phyloP scores from a whole-genome alignment of 1,284 basidiomycete genomes.

The Neotropicomus parvogracilis region DNA sequence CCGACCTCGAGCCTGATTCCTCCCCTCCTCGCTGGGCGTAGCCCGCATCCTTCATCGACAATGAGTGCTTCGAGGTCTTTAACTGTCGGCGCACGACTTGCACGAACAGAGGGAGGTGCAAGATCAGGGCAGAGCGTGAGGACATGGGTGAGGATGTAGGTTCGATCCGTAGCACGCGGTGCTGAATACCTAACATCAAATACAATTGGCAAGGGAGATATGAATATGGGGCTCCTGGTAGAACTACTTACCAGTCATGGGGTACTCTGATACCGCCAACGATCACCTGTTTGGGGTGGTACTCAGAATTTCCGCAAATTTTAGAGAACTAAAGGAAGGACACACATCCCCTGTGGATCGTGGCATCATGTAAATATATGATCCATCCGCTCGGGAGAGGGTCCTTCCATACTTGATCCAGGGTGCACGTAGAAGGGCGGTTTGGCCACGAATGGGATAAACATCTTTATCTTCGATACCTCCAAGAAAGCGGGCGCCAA shows the following conservation, averaged over 20 bases:
- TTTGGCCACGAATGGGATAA: constrained; percentile 85
- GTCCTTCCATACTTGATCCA: constrained; percentile 64
- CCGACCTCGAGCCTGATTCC: constrained; percentile 69
- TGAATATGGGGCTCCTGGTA: not conserved
- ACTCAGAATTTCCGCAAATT: not conserved
- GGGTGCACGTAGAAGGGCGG: constrained; percentile 73
- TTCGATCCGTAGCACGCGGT: constrained; percentile 58
- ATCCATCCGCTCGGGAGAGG: constrained; percentile 44
- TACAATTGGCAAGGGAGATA: not conserved
- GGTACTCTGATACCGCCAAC: constrained; percentile 61
- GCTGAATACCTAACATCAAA: constrained; percentile 44
- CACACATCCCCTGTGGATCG: constrained; percentile 61
- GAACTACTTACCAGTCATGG: constrained; percentile 56
- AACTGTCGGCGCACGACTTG: constrained; percentile 47
- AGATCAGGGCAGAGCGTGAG: constrained; percentile 65
- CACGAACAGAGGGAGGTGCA: constrained; percentile 54
- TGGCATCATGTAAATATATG: constrained; percentile 71
- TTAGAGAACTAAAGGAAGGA: constrained; percentile 8
- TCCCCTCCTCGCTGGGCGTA: constrained; percentile 66
- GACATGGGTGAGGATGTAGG: constrained; percentile 55
- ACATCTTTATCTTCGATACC: constrained; percentile 74
- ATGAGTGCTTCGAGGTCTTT: constrained; percentile 62
- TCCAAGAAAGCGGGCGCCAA: constrained; percentile 69
- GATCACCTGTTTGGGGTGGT: constrained; percentile 43
- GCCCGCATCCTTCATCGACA: constrained; percentile 68